Evolutionary conservation across 306 rosid species (phyloP).

Genomic region (Medicago truncatula): DNA sequence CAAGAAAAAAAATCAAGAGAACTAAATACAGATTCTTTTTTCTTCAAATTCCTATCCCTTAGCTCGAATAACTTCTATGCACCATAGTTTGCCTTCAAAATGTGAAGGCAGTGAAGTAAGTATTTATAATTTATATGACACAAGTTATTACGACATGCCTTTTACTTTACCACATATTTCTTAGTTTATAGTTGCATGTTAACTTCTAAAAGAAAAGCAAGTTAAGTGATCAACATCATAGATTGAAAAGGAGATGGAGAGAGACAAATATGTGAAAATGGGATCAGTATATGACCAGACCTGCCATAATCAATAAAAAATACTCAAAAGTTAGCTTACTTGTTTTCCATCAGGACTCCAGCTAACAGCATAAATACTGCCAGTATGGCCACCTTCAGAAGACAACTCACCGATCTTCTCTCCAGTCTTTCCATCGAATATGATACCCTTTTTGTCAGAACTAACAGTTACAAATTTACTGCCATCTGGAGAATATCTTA

Average conservation of each 20-base stretch:
- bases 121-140: constrained; percentile 1
- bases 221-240: constrained; percentile 20
- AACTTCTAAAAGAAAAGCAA: constrained; percentile 2
- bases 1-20: too few relatives aligned
- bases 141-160: background rate
- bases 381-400: constrained; percentile 87
- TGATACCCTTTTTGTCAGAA: constrained; percentile 88
- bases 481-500: constrained; percentile 94
- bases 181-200: background rate
- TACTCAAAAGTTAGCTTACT: constrained; percentile 49
- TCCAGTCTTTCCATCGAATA: constrained; percentile 82
- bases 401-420: constrained; percentile 91
- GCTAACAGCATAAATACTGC: constrained; percentile 93
- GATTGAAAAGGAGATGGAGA: background rate
- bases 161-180: constrained; percentile 14
- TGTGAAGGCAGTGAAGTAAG: constrained; percentile 16
- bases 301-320: constrained; percentile 7
- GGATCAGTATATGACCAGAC: constrained; percentile 13
- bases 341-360: constrained; percentile 97
- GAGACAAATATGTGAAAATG: constrained; percentile 5
- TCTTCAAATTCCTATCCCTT: background rate
- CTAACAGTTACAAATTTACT: constrained; percentile 81
- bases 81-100: background rate
- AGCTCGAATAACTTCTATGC: constrained; percentile 4
- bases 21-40: too few relatives aligned